phyloP scores from a whole-genome alignment of 768 basidiomycete species.

The Pholiota molesta region DNA sequence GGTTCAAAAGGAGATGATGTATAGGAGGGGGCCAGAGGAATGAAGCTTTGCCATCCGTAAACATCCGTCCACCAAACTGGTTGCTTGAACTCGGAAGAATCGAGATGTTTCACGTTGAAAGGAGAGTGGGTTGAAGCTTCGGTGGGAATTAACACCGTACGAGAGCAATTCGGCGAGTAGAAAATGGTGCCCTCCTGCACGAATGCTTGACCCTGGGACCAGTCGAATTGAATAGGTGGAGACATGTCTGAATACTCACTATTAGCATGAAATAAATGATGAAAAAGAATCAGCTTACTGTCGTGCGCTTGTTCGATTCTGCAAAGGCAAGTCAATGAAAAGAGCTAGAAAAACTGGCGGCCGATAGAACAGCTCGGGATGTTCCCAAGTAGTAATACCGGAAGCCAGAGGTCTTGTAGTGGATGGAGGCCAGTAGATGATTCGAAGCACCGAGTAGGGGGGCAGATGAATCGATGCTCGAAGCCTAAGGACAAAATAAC shows the following conservation, averaged over 20 bases:
- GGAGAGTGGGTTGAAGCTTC: neutral
- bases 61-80: slow-evolving; percentile 11
- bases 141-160: neutral
- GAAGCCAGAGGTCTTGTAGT: too few relatives aligned
- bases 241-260: neutral
- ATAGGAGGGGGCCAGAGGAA: slow-evolving; percentile 11
- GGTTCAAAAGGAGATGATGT: slow-evolving; percentile 10
- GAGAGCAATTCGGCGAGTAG: slow-evolving; percentile 10
- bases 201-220: neutral
- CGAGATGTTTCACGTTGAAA: neutral
- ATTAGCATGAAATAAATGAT: neutral
- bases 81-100: slow-evolving; percentile 3
- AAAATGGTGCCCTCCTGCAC: slow-evolving; percentile 5
- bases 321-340: too few relatives aligned
- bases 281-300: too few relatives aligned
- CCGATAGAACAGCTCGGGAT: too few relatives aligned
- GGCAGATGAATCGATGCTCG: too few relatives aligned
- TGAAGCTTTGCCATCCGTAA: slow-evolving; percentile 14
- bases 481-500: too few relatives aligned
- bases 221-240: neutral
- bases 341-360: too few relatives aligned
- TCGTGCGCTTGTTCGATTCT: too few relatives aligned
- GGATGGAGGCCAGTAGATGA: too few relatives aligned
- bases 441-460: too few relatives aligned
- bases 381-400: too few relatives aligned